Evolutionary conservation across 2,329 filamentous ascomycete genomes (phyloP).

Genomic region (Fusarium citri): DNA sequence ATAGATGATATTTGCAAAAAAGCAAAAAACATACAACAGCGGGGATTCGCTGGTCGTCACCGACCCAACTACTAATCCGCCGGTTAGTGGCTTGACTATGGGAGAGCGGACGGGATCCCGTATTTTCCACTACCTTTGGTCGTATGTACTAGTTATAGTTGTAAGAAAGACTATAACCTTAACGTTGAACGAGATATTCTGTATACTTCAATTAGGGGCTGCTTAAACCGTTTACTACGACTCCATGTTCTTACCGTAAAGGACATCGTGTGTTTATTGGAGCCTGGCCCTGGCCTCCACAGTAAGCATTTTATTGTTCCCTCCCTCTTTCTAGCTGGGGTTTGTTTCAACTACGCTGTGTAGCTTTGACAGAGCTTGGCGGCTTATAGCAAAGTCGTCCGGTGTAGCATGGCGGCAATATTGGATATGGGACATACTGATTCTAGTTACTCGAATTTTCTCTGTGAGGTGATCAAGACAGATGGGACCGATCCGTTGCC

Average conservation of each 20-base stretch:
- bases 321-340: background rate
- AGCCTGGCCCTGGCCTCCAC: background rate
- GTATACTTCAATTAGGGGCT: no score
- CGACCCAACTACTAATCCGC: slow-evolving; percentile 29
- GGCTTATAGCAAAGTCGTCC: background rate
- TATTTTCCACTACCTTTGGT: slow-evolving; percentile 29
- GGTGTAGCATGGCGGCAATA: background rate
- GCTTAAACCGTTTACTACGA: background rate
- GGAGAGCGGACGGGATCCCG: slow-evolving; percentile 28
- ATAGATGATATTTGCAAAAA: background rate
- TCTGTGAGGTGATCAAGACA: no score
- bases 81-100: slow-evolving; percentile 26
- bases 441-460: background rate
- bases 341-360: background rate
- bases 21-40: slow-evolving; percentile 21
- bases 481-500: no score
- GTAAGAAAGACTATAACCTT: accelerated
- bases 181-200: background rate
- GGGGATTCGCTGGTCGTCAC: slow-evolving; percentile 28
- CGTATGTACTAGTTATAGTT: accelerated
- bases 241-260: background rate
- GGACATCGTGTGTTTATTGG: background rate
- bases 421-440: background rate
- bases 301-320: background rate
- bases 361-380: background rate